These are phyloP conservation scores for Xylaria digitata DNA, from an alignment of 2,329 filamentous ascomycete genomes.

Conservation along the genomic window DNA sequence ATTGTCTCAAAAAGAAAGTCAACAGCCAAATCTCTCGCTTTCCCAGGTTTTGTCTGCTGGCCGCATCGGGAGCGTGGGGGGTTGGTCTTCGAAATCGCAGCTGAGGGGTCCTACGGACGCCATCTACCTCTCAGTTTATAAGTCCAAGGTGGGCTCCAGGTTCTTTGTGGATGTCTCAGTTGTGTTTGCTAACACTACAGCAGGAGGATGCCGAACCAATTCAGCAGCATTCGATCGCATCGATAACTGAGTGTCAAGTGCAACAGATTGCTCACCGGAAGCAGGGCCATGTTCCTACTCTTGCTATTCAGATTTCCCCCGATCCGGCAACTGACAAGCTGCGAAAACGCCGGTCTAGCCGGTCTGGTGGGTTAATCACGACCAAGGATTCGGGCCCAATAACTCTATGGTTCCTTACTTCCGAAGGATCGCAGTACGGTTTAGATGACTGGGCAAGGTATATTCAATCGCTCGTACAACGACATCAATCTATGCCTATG, in stretches of 20 bases:
- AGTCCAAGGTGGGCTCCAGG: slow-evolving; percentile 60
- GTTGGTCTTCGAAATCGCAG: slow-evolving; percentile 53
- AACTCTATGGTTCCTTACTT: slow-evolving; percentile 67
- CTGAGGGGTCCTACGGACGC: slow-evolving; percentile 54
- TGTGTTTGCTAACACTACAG: slow-evolving; percentile 36
- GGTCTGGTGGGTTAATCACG: slow-evolving; percentile 66
- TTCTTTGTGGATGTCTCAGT: slow-evolving; percentile 4
- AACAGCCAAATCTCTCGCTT: slow-evolving; percentile 52
- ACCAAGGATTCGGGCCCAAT: slow-evolving; percentile 62
- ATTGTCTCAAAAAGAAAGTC: slow-evolving; percentile 51
- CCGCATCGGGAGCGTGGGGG: slow-evolving; percentile 53
- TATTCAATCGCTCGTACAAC: slow-evolving; percentile 59
- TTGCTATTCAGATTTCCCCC: slow-evolving; percentile 66
- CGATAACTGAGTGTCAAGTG: slow-evolving; percentile 67
- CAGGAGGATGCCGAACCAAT: slow-evolving; percentile 66
- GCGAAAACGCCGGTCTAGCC: slow-evolving; percentile 72
- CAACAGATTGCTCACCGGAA: slow-evolving; percentile 71
- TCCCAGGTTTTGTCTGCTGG: slow-evolving; percentile 56
- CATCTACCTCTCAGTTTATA: slow-evolving; percentile 65
- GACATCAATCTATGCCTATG: slow-evolving; percentile 59
- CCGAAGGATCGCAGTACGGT: slow-evolving; percentile 63
- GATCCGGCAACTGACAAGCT: slow-evolving; percentile 67
- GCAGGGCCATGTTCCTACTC: slow-evolving; percentile 69
- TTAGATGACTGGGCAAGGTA: slow-evolving; percentile 70
- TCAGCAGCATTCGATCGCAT: slow-evolving; percentile 64